These are phyloP conservation scores for Trametes sp. DNA, from an alignment of 1,284 basidiomycete genomes.

Conservation along the genomic window DNA sequence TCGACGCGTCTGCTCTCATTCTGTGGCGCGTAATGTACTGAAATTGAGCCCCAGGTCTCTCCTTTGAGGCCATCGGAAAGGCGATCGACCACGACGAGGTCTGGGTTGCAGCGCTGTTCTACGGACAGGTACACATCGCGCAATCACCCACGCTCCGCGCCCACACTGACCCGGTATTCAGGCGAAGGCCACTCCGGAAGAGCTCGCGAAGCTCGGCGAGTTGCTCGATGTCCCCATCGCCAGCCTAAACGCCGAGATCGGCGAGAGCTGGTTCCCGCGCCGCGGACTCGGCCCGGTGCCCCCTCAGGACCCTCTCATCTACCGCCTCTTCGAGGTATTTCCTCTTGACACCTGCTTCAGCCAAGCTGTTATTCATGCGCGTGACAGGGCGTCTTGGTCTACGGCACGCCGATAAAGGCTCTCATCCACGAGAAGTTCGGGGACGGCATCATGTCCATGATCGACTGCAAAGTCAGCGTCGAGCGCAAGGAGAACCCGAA, in stretches of 20 bases:
- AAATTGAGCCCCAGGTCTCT: conserved; percentile 54
- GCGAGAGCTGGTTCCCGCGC: conserved; percentile 76
- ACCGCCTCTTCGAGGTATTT: conserved; percentile 82
- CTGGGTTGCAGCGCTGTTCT: conserved; percentile 90
- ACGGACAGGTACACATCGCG: conserved; percentile 70
- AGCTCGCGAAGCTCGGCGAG: conserved; percentile 61
- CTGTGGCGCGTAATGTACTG: background rate
- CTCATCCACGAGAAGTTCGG: conserved; percentile 92
- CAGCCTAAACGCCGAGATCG: conserved; percentile 57
- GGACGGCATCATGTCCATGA: conserved; percentile 93
- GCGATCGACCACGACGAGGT: conserved; percentile 82
- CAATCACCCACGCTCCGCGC: conserved; percentile 1
- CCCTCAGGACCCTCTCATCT: conserved; percentile 84
- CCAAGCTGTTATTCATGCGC: background rate
- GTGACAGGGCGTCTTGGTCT: conserved; percentile 74
- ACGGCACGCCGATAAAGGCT: conserved; percentile 86
- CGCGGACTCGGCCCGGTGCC: conserved; percentile 73
- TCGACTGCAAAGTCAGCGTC: conserved; percentile 81
- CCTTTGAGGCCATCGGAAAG: conserved; percentile 77
- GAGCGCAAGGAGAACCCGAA: conserved; percentile 81
- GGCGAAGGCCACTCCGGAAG: conserved; percentile 74
- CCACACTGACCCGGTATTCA: conserved; percentile 36
- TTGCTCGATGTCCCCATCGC: conserved; percentile 56
- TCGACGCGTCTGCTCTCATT: background rate
- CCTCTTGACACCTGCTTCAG: background rate